These are phyloP conservation scores for Colletotrichum siamense DNA, from an alignment of 2,329 filamentous ascomycete genomes.

Conservation along the genomic window DNA sequence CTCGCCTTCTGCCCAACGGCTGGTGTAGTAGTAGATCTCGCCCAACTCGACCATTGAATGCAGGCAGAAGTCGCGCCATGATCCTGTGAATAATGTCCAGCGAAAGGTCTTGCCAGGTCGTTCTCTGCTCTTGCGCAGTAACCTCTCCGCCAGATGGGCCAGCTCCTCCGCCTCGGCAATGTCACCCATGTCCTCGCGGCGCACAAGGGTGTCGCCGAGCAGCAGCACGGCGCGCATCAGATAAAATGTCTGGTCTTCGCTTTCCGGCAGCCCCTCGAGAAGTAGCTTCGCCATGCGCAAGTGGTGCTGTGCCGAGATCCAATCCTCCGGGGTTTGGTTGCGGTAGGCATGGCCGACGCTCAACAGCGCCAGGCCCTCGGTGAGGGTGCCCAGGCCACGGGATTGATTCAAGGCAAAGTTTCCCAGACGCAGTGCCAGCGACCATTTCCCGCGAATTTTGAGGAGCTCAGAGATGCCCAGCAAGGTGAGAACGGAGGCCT, in stretches of 20 bases:
- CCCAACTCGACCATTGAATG: conserved; percentile 27
- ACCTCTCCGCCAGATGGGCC: conserved; percentile 13
- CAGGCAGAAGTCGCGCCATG: conserved; percentile 23
- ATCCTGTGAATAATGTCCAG: conserved; percentile 19
- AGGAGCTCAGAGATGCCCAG: conserved; percentile 17
- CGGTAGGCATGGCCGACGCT: conserved; percentile 22
- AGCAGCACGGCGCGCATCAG: conserved; percentile 23
- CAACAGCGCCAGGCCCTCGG: conserved; percentile 20
- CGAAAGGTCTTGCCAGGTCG: conserved; percentile 8
- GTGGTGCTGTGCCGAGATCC: conserved; percentile 16
- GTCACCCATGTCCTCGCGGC: conserved; percentile 22
- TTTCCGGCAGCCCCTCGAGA: conserved; percentile 12
- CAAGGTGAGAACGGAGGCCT: conserved; percentile 16
- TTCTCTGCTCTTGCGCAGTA: conserved; percentile 10
- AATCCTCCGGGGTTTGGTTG: conserved; percentile 21
- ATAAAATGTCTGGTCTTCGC: conserved; percentile 20
- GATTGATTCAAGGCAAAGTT: conserved; percentile 9
- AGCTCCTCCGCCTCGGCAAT: conserved; percentile 17
- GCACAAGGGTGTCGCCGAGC: conserved; percentile 24
- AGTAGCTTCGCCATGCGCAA: conserved; percentile 19
- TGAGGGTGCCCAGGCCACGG: conserved; percentile 11
- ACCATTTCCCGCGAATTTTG: conserved; percentile 23
- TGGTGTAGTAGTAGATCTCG: conserved; percentile 27
- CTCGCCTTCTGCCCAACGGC: conserved; percentile 23
- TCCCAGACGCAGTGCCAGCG: conserved; percentile 6